phyloP scores from a whole-genome alignment of 2,329 filamentous ascomycete species.

The Fusarium oxysporum region DNA sequence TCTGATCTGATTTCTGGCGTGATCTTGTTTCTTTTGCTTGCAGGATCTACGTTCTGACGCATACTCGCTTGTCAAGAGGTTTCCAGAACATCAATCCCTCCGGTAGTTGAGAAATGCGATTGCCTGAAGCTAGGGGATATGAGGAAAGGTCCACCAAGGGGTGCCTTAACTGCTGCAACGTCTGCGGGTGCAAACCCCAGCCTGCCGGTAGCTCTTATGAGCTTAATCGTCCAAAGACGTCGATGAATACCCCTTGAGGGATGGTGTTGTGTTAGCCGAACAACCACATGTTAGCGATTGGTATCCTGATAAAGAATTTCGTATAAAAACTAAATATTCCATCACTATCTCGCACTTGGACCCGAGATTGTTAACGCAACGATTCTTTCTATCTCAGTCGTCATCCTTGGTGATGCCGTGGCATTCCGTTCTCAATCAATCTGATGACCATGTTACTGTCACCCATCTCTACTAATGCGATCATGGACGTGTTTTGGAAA shows the following conservation, averaged over 20 bases:
- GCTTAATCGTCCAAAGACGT: slow-evolving; percentile 41
- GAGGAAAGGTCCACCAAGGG: slow-evolving; percentile 37
- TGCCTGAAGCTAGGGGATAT: slow-evolving; percentile 40
- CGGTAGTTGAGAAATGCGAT: slow-evolving; percentile 31
- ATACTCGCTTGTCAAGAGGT: not conserved
- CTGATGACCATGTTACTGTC: not conserved
- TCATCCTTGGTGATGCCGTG: not conserved
- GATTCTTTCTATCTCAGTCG: not conserved
- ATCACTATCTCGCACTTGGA: not conserved
- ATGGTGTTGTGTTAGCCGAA: slow-evolving; percentile 31
- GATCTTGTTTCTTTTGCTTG: slow-evolving; percentile 31
- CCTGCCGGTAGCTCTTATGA: slow-evolving; percentile 37
- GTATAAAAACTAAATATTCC: slow-evolving; percentile 1
- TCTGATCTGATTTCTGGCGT: slow-evolving; percentile 34
- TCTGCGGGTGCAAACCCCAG: slow-evolving; percentile 41
- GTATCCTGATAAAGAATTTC: not conserved
- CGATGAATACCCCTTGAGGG: slow-evolving; percentile 40
- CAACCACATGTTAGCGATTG: slow-evolving; percentile 10
- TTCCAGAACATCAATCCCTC: slow-evolving; percentile 3
- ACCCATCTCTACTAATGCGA: not conserved
- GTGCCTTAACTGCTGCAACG: slow-evolving; percentile 29
- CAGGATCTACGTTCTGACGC: slow-evolving; percentile 22
- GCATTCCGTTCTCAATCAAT: not conserved
- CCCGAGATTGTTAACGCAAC: too few species aligned
- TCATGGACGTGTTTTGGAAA: not conserved